Evolutionary conservation across 208 protist species (phyloP).

Genomic region (Trypanosoma avium): DNA sequence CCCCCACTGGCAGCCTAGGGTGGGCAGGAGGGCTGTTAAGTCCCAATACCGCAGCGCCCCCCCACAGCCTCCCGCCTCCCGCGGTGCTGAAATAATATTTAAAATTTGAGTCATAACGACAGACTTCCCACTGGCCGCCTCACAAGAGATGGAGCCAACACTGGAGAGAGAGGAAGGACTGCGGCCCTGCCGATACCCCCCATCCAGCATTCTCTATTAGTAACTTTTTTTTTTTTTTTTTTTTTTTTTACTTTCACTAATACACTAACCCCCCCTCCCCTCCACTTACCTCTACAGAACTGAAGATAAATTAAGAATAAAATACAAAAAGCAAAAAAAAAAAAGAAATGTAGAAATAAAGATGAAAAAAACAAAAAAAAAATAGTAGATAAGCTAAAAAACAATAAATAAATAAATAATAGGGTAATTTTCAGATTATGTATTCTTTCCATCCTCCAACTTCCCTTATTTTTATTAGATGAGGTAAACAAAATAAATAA

Average conservation of each 20-base stretch:
- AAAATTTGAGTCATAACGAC: conserved; percentile 3
- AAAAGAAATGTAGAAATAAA: not conserved
- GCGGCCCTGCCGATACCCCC: not conserved
- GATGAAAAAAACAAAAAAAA: conserved; percentile 1
- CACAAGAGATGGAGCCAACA: not conserved
- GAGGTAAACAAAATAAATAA: not conserved
- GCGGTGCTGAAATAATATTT: conserved; percentile 35
- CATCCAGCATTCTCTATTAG: not conserved
- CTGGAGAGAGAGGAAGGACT: conserved; percentile 19
- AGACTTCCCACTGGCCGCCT: not conserved
- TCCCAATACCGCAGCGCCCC: conserved; percentile 53
- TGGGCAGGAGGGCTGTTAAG: conserved; percentile 33
- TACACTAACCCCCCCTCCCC: too few species aligned
- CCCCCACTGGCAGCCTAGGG: conserved; percentile 39
- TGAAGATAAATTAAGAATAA: not conserved
- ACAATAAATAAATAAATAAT: not conserved
- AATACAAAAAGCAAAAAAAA: conserved; percentile 16
- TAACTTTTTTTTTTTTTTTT: too few species aligned
- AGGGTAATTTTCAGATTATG: not conserved
- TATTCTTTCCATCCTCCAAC: too few species aligned
- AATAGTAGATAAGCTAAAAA: not conserved
- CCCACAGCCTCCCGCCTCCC: conserved; percentile 53
- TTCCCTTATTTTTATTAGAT: not conserved
- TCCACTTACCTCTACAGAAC: too few species aligned
- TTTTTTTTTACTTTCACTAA: too few species aligned